A percentile compares a stretch with the other conserved stretches of the same genome.
phyloP scores from a whole-genome alignment of 208 protist genomes.

The Herpetomonas samuelpessoai region DNA sequence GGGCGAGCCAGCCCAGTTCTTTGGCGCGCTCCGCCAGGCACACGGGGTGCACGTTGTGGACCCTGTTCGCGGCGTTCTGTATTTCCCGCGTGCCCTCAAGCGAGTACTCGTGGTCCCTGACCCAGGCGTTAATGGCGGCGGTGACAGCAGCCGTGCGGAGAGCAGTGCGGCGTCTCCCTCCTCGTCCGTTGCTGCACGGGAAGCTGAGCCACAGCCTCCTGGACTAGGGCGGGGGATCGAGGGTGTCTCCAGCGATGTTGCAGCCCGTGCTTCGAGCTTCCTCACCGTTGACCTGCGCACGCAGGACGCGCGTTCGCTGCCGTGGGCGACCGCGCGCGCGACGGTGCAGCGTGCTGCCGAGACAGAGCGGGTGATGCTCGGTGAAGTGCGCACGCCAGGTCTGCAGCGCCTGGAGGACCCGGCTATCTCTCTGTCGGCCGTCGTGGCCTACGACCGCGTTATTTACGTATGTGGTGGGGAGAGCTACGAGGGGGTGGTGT shows the following conservation, averaged over 20 bases:
- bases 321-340: slow-evolving; percentile 30
- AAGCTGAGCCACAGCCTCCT: not conserved
- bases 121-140: not conserved
- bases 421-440: slow-evolving; percentile 34
- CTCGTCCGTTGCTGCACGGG: not conserved
- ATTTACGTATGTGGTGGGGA: slow-evolving; percentile 54
- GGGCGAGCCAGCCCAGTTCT: slow-evolving; percentile 21
- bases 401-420: slow-evolving; percentile 31
- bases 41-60: slow-evolving; percentile 51
- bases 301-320: slow-evolving; percentile 40
- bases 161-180: not conserved
- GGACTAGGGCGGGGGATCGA: not conserved
- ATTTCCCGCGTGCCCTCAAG: slow-evolving; percentile 42
- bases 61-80: slow-evolving; percentile 43
- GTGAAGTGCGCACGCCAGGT: slow-evolving; percentile 27
- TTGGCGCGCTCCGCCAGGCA: slow-evolving; percentile 28
- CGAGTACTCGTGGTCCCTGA: slow-evolving; percentile 27
- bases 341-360: slow-evolving; percentile 29
- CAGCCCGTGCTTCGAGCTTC: slow-evolving; percentile 26
- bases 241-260: not conserved
- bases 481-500: slow-evolving; percentile 37
- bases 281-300: slow-evolving; percentile 52
- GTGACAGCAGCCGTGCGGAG: not conserved
- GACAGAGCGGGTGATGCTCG: slow-evolving; percentile 25
- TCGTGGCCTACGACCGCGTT: slow-evolving; percentile 25